These are phyloP conservation scores for Nothophytophthora sp. DNA, from an alignment of 352 stramenopile species.

Conservation along the genomic window DNA sequence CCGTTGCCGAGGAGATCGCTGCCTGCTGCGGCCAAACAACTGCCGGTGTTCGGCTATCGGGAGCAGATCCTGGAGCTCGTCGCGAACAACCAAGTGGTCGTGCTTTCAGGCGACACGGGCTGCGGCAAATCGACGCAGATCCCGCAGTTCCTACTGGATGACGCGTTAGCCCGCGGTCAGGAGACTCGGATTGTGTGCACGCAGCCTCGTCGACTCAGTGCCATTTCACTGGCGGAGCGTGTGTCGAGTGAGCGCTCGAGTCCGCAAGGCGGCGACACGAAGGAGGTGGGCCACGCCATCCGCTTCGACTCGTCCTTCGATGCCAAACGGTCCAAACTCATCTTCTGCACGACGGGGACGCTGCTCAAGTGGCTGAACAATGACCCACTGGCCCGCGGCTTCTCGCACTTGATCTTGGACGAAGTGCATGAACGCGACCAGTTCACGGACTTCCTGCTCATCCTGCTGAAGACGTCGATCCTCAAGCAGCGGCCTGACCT, in stretches of 20 bases:
- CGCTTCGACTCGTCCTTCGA: conserved; percentile 88
- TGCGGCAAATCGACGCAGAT: conserved; percentile 95
- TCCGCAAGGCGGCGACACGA: conserved; percentile 25
- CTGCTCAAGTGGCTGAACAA: conserved; percentile 85
- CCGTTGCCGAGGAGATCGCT: conserved; percentile 12
- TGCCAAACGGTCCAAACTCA: conserved; percentile 85
- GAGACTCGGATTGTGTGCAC: conserved; percentile 90
- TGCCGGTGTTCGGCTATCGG: conserved; percentile 67
- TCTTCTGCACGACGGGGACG: conserved; percentile 98
- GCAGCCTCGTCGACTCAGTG: conserved; percentile 92
- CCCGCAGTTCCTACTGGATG: conserved; percentile 92
- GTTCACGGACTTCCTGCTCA: conserved; percentile 96
- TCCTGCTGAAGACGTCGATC: conserved; percentile 91
- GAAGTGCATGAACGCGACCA: conserved; percentile 97
- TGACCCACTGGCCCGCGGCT: conserved; percentile 76
- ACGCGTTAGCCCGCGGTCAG: conserved; percentile 59
- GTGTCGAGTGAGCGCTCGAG: conserved; percentile 78
- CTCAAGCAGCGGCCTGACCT: conserved; percentile 81
- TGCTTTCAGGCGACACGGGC: conserved; percentile 94
- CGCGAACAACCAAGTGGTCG: conserved; percentile 85
- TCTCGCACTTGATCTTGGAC: conserved; percentile 95
- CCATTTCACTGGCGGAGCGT: conserved; percentile 89
- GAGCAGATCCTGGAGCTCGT: conserved; percentile 68
- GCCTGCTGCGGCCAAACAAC: conserved; percentile 22
- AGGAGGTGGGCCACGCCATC: conserved; percentile 92